Base-by-base conservation (phyloP, 441 rosid genomes). In the Corymbia calophylla region DNA sequence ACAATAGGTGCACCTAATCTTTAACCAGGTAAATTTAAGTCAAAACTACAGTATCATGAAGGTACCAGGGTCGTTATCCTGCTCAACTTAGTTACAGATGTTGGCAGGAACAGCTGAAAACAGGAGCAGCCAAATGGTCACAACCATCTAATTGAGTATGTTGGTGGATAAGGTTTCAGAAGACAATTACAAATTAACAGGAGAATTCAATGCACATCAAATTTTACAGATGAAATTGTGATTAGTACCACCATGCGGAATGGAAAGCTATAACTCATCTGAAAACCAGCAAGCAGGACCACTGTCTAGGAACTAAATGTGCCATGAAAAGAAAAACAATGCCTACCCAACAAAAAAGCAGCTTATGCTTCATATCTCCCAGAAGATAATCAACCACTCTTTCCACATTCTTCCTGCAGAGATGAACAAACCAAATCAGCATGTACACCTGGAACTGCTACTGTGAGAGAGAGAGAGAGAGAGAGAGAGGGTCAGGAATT, bases 261-360 rank as follows among this genome's bases (percentile, higher is more conserved):
- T 44, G 51, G 51, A 77, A 77, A 77, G 16, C 82, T 39, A 21
- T 35, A 77, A 44, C 51, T 44, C 51, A 64, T 89, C 55, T 25
- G 39, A 86, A 51, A 66, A 58, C 16, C 66, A 64, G 70, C 60
- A 62, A 47, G 54, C 9, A 4, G 70, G 39, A 62, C 51, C 17
- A n/a, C 81, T 82, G 39, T 21, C 87, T 64, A 60, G 19, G 19
- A 86, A 86, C 48, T 86, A 29, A 49, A 48, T 49, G 31, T 29
- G 55, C 21, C 32, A 53, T 66, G 35, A 53, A 88, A 77, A 84
- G 62, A 14, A 48, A 54, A 51, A 70, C 39, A 55, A 85, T 64
- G 88, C 93, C 77, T 93, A 98, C 99, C 99, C 99, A 98, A 91
- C 96, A 95, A 93, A 98, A 97, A 80, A 98, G 92, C 90, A 96